These are phyloP conservation scores for Aspergillus brasiliensis DNA, from an alignment of 2,329 filamentous ascomycete genomes.

Conservation along the genomic window DNA sequence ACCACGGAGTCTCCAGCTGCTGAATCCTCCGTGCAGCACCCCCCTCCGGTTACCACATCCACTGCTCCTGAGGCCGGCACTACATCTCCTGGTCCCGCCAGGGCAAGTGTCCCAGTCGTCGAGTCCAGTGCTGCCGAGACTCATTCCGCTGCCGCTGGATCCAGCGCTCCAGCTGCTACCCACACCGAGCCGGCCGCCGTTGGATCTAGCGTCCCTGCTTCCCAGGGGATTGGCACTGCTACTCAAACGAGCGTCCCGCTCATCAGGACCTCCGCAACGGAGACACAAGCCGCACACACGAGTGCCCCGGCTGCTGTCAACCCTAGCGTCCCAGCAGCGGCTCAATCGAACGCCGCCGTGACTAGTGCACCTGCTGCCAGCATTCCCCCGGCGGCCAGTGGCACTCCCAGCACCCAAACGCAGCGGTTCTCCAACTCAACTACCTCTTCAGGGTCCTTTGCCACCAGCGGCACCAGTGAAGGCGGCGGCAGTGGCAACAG, in stretches of 20 bases:
- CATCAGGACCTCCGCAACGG: background rate
- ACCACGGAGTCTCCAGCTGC: background rate
- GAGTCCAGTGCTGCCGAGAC: background rate
- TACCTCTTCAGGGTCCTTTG: background rate
- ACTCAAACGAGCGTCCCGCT: background rate
- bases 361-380: background rate
- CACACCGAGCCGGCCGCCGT: slow-evolving; percentile 5
- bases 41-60: slow-evolving; percentile 13
- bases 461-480: background rate
- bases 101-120: background rate
- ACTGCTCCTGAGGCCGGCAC: slow-evolving; percentile 10
- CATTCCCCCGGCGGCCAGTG: background rate
- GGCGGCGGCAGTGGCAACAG: background rate
- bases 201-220: slow-evolving; percentile 22
- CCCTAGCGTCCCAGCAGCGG: background rate
- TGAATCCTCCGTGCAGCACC: background rate
- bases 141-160: slow-evolving; percentile 1
- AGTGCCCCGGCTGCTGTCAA: background rate
- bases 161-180: slow-evolving; percentile 6
- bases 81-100: slow-evolving; percentile 1
- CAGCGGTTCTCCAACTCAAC: background rate
- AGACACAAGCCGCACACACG: background rate
- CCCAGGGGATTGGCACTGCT: background rate
- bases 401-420: background rate
- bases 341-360: background rate